These are phyloP conservation scores for Tuber magnatum DNA, from an alignment of 495 filamentous ascomycete species.

Conservation along the genomic window DNA sequence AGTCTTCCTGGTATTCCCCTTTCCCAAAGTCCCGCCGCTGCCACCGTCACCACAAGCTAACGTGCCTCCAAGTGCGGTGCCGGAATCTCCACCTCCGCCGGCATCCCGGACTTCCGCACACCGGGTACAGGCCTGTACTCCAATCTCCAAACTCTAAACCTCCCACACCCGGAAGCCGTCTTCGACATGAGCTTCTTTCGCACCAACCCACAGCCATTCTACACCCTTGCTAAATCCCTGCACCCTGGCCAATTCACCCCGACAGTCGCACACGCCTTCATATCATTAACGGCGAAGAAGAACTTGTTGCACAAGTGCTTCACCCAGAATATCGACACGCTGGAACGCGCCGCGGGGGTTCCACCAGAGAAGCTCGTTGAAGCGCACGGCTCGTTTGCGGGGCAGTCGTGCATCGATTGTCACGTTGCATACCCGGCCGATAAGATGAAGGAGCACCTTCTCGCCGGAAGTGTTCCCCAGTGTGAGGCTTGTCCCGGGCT, in stretches of 20 bases:
- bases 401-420: slow-evolving; percentile 86
- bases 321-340: slow-evolving; percentile 89
- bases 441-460: slow-evolving; percentile 62
- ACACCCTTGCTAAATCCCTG: slow-evolving; percentile 78
- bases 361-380: slow-evolving; percentile 75
- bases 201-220: slow-evolving; percentile 79
- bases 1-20: slow-evolving; percentile 63
- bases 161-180: slow-evolving; percentile 69
- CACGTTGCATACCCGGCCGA: slow-evolving; percentile 60
- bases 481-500: slow-evolving; percentile 68
- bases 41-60: background rate
- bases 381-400: slow-evolving; percentile 90
- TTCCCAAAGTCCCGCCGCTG: background rate
- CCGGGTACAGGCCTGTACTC: slow-evolving; percentile 71
- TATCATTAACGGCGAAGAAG: slow-evolving; percentile 67
- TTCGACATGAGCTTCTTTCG: slow-evolving; percentile 88
- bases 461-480: slow-evolving; percentile 56
- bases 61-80: slow-evolving; percentile 32
- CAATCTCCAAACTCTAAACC: slow-evolving; percentile 73
- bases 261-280: slow-evolving; percentile 74
- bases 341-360: slow-evolving; percentile 82
- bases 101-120: slow-evolving; percentile 67
- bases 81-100: slow-evolving; percentile 41
- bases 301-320: slow-evolving; percentile 75
- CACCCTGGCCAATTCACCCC: slow-evolving; percentile 88